These are phyloP conservation scores for Schizophyllum commune DNA, from an alignment of 1,284 basidiomycete species.

Conservation along the genomic window DNA sequence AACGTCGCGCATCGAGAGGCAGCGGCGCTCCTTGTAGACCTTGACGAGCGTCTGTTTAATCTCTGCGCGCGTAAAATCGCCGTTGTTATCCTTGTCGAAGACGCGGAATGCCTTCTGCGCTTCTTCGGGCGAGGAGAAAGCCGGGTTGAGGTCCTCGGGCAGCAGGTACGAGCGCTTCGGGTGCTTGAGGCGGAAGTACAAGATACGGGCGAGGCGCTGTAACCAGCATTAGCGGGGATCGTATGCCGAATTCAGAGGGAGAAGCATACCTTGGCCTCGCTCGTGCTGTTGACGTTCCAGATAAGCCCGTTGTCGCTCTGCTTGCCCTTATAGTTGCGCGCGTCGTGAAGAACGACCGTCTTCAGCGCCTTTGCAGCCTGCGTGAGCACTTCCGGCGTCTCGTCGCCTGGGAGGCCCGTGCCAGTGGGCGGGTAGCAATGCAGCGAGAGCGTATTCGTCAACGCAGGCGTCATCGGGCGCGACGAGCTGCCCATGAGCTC, in stretches of 20 bases:
- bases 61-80: slow-evolving; percentile 71
- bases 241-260: background rate
- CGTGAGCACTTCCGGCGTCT: slow-evolving; percentile 24
- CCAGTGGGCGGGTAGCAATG: slow-evolving; percentile 33
- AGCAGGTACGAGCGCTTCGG: slow-evolving; percentile 52
- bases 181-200: slow-evolving; percentile 57
- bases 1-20: slow-evolving; percentile 67
- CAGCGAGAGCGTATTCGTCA: slow-evolving; percentile 4
- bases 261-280: slow-evolving; percentile 54
- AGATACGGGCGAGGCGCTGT: slow-evolving; percentile 59
- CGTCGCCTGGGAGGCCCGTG: slow-evolving; percentile 7
- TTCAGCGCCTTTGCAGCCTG: slow-evolving; percentile 57
- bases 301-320: slow-evolving; percentile 30
- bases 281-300: slow-evolving; percentile 39
- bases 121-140: slow-evolving; percentile 48
- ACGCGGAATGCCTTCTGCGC: slow-evolving; percentile 66
- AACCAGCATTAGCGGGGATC: background rate
- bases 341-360: slow-evolving; percentile 64
- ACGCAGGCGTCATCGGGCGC: background rate
- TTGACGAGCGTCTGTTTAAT: slow-evolving; percentile 65
- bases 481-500: background rate
- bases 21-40: slow-evolving; percentile 71
- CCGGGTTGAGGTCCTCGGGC: slow-evolving; percentile 63
- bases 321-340: slow-evolving; percentile 58
- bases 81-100: slow-evolving; percentile 72